Percentiles rank a stretch among this genome's conserved stretches.
phyloP scores from a whole-genome alignment of 306 rosid species.

The Dicorynia guianensis region DNA sequence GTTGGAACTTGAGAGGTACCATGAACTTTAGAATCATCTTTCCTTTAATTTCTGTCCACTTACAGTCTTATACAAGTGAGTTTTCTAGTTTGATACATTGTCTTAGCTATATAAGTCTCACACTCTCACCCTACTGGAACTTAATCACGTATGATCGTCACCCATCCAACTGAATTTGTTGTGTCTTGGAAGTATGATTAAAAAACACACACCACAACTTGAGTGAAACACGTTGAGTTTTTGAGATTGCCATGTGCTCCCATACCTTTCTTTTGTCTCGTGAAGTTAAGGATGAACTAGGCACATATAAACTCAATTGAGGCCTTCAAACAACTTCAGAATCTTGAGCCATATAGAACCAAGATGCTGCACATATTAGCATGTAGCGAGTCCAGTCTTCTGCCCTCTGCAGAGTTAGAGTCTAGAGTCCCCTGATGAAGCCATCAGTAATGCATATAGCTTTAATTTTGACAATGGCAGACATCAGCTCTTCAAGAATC shows the following conservation, averaged over 20 bases:
- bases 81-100: conserved; percentile 19
- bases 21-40: conserved; percentile 4
- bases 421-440: background rate
- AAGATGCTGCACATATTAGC: conserved; percentile 3
- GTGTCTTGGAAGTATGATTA: background rate
- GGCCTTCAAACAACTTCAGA: conserved; percentile 21
- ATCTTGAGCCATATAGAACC: background rate
- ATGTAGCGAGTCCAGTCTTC: conserved; percentile 15
- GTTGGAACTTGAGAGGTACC: conserved; percentile 50
- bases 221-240: background rate
- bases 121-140: conserved; percentile 4
- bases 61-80: background rate
- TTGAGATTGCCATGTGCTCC: background rate
- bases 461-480: conserved; percentile 47
- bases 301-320: background rate
- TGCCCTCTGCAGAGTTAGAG: background rate
- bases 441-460: background rate
- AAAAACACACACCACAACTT: background rate
- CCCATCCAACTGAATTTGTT: conserved; percentile 5
- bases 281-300: conserved; percentile 25
- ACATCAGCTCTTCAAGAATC: conserved; percentile 58
- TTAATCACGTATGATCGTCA: conserved; percentile 19
- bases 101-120: conserved; percentile 9
- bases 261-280: background rate
- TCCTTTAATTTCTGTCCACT: conserved; percentile 8